Evolutionary conservation across 2,329 filamentous ascomycete species (phyloP).

Genomic region (Phialophora chinensis): DNA sequence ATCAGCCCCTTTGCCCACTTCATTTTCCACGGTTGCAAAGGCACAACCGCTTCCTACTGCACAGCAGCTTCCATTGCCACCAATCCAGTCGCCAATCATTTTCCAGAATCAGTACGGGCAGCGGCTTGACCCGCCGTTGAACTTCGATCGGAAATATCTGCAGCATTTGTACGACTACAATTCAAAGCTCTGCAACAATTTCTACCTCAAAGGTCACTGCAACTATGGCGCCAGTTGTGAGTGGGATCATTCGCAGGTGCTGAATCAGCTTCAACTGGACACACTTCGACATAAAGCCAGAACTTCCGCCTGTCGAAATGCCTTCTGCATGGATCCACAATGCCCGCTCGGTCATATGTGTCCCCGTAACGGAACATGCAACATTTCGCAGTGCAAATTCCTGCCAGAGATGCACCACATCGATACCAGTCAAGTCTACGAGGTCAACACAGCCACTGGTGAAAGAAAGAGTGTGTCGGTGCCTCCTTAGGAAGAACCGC

Average conservation of each 20-base stretch:
- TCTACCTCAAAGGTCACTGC: slow-evolving; percentile 64
- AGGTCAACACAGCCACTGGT: slow-evolving; percentile 27
- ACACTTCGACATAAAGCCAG: slow-evolving; percentile 36
- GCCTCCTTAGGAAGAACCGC: slow-evolving; percentile 27
- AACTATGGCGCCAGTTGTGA: slow-evolving; percentile 43
- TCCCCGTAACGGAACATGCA: slow-evolving; percentile 27
- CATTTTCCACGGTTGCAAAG: slow-evolving; percentile 34
- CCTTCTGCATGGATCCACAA: slow-evolving; percentile 32
- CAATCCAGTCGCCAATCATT: slow-evolving; percentile 42
- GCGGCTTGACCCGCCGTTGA: slow-evolving; percentile 59
- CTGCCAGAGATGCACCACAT: slow-evolving; percentile 36
- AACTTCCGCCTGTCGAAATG: slow-evolving; percentile 34
- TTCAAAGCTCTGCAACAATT: slow-evolving; percentile 66
- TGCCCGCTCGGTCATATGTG: slow-evolving; percentile 37
- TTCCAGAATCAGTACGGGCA: slow-evolving; percentile 56
- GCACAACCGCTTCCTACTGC: slow-evolving; percentile 4
- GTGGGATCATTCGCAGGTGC: slow-evolving; percentile 33
- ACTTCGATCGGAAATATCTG: slow-evolving; percentile 58
- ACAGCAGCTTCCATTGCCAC: slow-evolving; percentile 40
- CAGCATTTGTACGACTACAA: slow-evolving; percentile 55
- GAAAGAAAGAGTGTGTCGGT: slow-evolving; percentile 26
- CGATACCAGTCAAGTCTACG: slow-evolving; percentile 30
- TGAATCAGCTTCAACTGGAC: slow-evolving; percentile 32
- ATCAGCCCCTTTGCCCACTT: slow-evolving; percentile 7
- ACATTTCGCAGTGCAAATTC: slow-evolving; percentile 31